These are phyloP conservation scores for Panaeolus papilionaceus DNA, from an alignment of 768 basidiomycete species.

Conservation along the genomic window DNA sequence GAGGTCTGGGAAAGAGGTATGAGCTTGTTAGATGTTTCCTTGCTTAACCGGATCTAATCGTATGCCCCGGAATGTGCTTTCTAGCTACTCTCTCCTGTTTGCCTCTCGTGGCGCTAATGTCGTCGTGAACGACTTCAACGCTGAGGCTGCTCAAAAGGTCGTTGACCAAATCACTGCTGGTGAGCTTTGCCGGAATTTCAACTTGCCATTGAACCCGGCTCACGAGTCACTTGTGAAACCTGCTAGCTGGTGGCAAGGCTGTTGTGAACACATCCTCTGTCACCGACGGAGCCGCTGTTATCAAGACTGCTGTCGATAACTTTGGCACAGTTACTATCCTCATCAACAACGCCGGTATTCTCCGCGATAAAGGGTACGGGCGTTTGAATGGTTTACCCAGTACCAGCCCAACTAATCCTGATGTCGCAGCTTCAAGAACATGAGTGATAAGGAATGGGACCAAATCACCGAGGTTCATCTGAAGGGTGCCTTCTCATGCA, in stretches of 20 bases:
- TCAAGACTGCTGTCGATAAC: conserved; percentile 82
- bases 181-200: conserved; percentile 38
- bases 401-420: background rate
- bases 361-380: conserved; percentile 77
- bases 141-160: conserved; percentile 87
- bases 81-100: conserved; percentile 88
- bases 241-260: conserved; percentile 86
- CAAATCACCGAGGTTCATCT: conserved; percentile 88
- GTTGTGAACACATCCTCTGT: conserved; percentile 87
- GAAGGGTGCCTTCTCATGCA: conserved; percentile 92
- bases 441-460: conserved; percentile 95
- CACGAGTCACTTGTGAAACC: conserved; percentile 6
- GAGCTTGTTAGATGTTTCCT: conserved; percentile 34
- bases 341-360: conserved; percentile 95
- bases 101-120: conserved; percentile 94
- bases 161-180: conserved; percentile 88
- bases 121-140: conserved; percentile 95
- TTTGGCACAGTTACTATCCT: conserved; percentile 89
- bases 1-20: conserved; percentile 91
- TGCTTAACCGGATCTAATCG: background rate
- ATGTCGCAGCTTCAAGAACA: conserved; percentile 85
- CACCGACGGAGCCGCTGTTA: conserved; percentile 85
- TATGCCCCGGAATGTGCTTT: background rate
- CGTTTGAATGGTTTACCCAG: background rate
- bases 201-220: conserved; percentile 13